Base-by-base conservation (phyloP, 805 yeast species). In the Nakazawaea ambrosiae region DNA sequence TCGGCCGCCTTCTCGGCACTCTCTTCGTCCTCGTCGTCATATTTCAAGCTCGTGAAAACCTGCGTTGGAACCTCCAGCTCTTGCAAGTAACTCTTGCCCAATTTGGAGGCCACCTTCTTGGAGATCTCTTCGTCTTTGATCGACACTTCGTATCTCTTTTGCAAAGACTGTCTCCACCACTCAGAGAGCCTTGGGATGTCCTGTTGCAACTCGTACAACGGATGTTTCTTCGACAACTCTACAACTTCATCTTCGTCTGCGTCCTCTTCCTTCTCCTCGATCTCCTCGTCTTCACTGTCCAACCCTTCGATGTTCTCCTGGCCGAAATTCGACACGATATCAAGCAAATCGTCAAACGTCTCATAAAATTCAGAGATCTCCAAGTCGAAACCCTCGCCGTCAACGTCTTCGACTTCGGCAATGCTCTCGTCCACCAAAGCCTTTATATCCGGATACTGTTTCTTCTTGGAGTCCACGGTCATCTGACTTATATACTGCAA, bases 321-420 rank as follows among this genome's bases (percentile, higher is more conserved):
- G 20, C 87, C 89, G 44, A 82, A 81, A 49, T 76, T 74, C 44
- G 73, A 76, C 23, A 79, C 65, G 42, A 82, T 73, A 40, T 81
- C 89, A 23, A 83, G 57, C 42, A 81, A 59, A 53, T 81, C 90
- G 53, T 82, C 84, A 32, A 79, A 59, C 1, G 75, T 66, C 37
- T 73, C 71, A 45, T 83, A 60, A 23, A 73, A 65, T 40, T 73
- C 78, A 40, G 71, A 68, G 32, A 59, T 63, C 20, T 72, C 33
- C 7, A 12, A 37, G 26, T 42, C 32, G 17, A 51, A 43, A 16
- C 45, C 47, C 1, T 66, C 56, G 4, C 48, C 37, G 33, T 67
- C 67, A 2, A 73, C 78, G 5, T 46, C 39, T 30, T 65, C 71
- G 54, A 75, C 79, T 5, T 53, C 51, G 9, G 57, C 42, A 30